Conservation (phyloP, 495 filamentous ascomycete genomes). For the Aspergillus incahuasiensis region DNA sequence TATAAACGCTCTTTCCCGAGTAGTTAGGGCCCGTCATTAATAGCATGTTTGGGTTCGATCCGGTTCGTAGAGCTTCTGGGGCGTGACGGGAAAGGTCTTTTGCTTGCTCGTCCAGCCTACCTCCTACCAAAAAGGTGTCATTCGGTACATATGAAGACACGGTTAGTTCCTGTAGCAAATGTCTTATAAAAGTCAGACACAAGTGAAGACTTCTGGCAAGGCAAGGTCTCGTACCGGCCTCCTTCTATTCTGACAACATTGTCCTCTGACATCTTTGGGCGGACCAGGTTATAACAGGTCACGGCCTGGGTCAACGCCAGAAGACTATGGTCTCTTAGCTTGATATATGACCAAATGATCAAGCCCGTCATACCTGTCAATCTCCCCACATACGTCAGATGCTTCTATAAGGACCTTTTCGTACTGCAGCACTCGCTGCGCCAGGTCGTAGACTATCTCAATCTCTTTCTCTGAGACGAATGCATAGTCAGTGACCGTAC, state of each 20-base stretch:
- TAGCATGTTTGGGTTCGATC: slow-evolving; percentile 61
- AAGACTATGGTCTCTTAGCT: slow-evolving; percentile 46
- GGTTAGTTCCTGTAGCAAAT: slow-evolving; percentile 83
- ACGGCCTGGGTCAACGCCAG: slow-evolving; percentile 79
- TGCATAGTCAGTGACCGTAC: not conserved
- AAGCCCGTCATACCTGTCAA: slow-evolving; percentile 56
- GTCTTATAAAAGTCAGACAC: slow-evolving; percentile 38
- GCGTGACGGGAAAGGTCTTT: slow-evolving; percentile 1
- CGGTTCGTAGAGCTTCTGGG: slow-evolving; percentile 2
- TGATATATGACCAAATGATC: not conserved
- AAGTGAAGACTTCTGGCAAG: not conserved
- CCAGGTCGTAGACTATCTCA: slow-evolving; percentile 76
- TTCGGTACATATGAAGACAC: slow-evolving; percentile 87
- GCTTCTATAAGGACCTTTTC: slow-evolving; percentile 61
- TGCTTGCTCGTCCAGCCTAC: slow-evolving; percentile 32
- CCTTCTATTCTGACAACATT: slow-evolving; percentile 74
- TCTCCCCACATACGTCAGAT: slow-evolving; percentile 77
- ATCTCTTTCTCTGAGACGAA: slow-evolving; percentile 74
- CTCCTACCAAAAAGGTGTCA: slow-evolving; percentile 66
- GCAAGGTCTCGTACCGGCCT: slow-evolving; percentile 55
- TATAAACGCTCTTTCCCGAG: slow-evolving; percentile 93
- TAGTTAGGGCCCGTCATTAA: slow-evolving; percentile 92
- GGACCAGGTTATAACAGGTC: slow-evolving; percentile 63
- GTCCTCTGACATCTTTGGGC: slow-evolving; percentile 63
- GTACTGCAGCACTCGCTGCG: slow-evolving; percentile 65